phyloP scores from a whole-genome alignment of 352 stramenopile species.

The Lagenidium giganteum region DNA sequence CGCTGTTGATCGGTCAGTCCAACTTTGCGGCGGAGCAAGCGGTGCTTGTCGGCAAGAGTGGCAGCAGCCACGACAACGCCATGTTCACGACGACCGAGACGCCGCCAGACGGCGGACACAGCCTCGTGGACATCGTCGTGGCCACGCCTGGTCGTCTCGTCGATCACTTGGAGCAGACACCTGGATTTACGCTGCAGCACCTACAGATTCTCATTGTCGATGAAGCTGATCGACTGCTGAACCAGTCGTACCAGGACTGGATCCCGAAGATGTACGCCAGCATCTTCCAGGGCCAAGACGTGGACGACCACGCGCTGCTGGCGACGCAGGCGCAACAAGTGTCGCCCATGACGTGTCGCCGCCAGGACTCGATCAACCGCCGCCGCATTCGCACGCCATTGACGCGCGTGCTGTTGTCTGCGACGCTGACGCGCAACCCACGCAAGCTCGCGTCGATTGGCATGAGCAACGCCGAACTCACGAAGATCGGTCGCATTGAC shows the following conservation, averaged over 20 bases:
- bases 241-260: slow-evolving; percentile 96
- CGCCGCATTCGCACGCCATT: slow-evolving; percentile 76
- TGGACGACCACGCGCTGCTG: slow-evolving; percentile 14
- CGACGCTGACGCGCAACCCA: slow-evolving; percentile 95
- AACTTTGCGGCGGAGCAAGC: slow-evolving; percentile 79
- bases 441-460: slow-evolving; percentile 91
- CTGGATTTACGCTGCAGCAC: slow-evolving; percentile 95
- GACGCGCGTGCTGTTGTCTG: slow-evolving; percentile 93
- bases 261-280: slow-evolving; percentile 85
- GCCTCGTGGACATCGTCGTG: slow-evolving; percentile 93
- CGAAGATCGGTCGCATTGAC: slow-evolving; percentile 58
- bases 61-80: slow-evolving; percentile 23
- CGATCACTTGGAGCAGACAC: slow-evolving; percentile 94
- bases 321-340: too few species aligned
- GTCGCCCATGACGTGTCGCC: slow-evolving; percentile 45
- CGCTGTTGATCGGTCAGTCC: slow-evolving; percentile 85
- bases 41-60: slow-evolving; percentile 38
- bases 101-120: slow-evolving; percentile 56
- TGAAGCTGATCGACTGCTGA: slow-evolving; percentile 94
- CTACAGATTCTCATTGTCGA: slow-evolving; percentile 95
- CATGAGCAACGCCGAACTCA: slow-evolving; percentile 92
- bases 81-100: too few species aligned
- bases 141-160: slow-evolving; percentile 93
- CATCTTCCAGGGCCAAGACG: slow-evolving; percentile 49
- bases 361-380: slow-evolving; percentile 65